Base-by-base conservation (phyloP, 1,139 yeast species). In the Zygoascus hellenicus region DNA sequence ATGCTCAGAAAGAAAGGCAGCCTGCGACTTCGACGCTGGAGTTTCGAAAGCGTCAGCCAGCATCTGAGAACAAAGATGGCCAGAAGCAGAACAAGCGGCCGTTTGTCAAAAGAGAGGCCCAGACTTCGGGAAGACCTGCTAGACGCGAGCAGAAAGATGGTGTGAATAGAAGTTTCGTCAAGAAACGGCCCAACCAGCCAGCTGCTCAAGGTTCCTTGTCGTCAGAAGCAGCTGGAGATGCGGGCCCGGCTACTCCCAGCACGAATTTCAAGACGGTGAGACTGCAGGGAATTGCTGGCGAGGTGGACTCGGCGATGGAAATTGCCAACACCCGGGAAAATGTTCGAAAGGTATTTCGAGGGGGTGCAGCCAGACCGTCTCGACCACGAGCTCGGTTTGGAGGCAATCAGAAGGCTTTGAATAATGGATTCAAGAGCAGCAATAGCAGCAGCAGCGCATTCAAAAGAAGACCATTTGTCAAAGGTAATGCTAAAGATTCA, bases 1-100 rank as follows among this genome's bases (percentile, higher is more conserved):
- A 56, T 43, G 54, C 51, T 32, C 56, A 55, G 46, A 52, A 48
- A 40, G 46, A 48, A 39, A 50, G 51, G 39, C 50, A 49, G 14
- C 54, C 54, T 9, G 28, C 17, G 14, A 16, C 43, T 10, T n/a
- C 34, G n/a, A 16, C 38, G 9, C 13, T 41, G 11, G 43, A 41
- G 39, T 36, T 36, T 29, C 19, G 22, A 7, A 22, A 22, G 7
- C 4, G 26, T 5, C 26, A 22, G 26, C 26, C 26, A 22, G 26
- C 26, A 22, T 22, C 26, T 5, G 17, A 11, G 39, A 17, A 19
- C 6, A 36, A 29, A 22, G 22, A 36, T 13, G 31, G 32, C n/a
- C 13, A 22, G 13, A 16, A 34, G 34, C 34, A n/a, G 15, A 14
- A 31, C 38, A 36, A 19, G 26, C 38, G 22, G 29, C 38, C 7